A percentile compares a stretch with the other conserved stretches of the same genome.
Conservation (phyloP, 176 grass and related monocot genomes). For the Leersia perrieri region DNA sequence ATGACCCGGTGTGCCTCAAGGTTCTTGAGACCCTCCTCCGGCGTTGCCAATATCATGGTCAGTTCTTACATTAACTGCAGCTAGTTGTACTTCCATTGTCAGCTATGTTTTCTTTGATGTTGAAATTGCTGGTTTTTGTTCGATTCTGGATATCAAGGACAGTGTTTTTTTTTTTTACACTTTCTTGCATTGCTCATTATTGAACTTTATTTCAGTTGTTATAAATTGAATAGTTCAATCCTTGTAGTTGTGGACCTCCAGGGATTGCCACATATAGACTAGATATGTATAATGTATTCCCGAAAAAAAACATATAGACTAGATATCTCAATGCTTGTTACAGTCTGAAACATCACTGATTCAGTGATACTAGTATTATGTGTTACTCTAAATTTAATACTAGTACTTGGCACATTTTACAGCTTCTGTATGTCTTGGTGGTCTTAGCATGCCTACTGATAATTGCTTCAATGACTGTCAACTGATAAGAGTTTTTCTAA, state of each 20-base stretch:
- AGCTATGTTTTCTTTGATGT: not conserved
- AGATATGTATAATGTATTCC: too few relatives aligned
- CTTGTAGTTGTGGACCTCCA: not conserved
- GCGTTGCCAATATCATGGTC: conserved; percentile 55
- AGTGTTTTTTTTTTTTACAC: not conserved
- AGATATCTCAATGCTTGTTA: not conserved
- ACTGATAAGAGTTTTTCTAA: conserved; percentile 1
- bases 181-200: not conserved
- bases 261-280: conserved; percentile 12
- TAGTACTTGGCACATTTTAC: not conserved
- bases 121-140: not conserved
- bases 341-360: not conserved
- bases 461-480: not conserved
- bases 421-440: not conserved
- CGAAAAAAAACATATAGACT: conserved; percentile 20
- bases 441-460: not conserved
- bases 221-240: conserved; percentile 7
- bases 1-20: conserved; percentile 64
- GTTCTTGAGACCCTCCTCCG: conserved; percentile 51
- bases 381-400: not conserved
- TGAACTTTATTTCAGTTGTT: not conserved
- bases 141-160: not conserved
- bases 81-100: not conserved
- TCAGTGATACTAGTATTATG: not conserved
- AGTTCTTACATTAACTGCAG: not conserved